These are phyloP conservation scores for Cyclotella baltica DNA, from an alignment of 108 stramenopile species.

Conservation along the genomic window DNA sequence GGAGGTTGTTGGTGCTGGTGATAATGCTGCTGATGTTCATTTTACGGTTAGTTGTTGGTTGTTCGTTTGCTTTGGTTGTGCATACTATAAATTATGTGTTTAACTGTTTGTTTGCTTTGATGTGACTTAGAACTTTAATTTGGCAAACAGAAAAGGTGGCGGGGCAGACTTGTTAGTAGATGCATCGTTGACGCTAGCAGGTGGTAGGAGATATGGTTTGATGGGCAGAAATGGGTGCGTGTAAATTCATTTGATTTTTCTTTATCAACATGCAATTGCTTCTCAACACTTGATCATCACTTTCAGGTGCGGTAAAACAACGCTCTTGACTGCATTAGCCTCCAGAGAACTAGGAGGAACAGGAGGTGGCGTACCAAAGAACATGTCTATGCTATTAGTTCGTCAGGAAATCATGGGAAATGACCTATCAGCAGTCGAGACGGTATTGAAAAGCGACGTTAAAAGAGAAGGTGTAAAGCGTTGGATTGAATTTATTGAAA, in stretches of 20 bases:
- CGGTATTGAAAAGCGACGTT: constrained; percentile 74
- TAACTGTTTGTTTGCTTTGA: background rate
- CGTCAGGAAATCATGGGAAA: constrained; percentile 81
- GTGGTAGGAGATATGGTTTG: constrained; percentile 70
- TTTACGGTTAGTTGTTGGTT: constrained; percentile 10
- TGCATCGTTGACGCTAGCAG: constrained; percentile 69
- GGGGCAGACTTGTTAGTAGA: constrained; percentile 73
- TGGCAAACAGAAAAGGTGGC: constrained; percentile 63
- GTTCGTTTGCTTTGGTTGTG: background rate
- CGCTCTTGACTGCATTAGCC: constrained; percentile 55
- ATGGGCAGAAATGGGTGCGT: constrained; percentile 80
- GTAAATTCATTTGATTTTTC: background rate
- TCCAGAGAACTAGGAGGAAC: constrained; percentile 29
- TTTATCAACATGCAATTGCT: background rate
- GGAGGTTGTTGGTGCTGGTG: constrained; percentile 42
- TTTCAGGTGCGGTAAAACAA: constrained; percentile 76
- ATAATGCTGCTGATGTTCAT: constrained; percentile 66
- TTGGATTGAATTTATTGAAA: constrained; percentile 61
- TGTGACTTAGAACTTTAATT: constrained; percentile 55
- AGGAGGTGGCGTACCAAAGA: constrained; percentile 62
- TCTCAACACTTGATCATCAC: constrained; percentile 30
- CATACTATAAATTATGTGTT: background rate
- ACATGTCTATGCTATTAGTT: constrained; percentile 74
- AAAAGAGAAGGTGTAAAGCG: constrained; percentile 70
- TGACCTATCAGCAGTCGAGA: constrained; percentile 64